Evolutionary conservation across 2,329 filamentous ascomycete species (phyloP).

Genomic region (Triangularia setosa): DNA sequence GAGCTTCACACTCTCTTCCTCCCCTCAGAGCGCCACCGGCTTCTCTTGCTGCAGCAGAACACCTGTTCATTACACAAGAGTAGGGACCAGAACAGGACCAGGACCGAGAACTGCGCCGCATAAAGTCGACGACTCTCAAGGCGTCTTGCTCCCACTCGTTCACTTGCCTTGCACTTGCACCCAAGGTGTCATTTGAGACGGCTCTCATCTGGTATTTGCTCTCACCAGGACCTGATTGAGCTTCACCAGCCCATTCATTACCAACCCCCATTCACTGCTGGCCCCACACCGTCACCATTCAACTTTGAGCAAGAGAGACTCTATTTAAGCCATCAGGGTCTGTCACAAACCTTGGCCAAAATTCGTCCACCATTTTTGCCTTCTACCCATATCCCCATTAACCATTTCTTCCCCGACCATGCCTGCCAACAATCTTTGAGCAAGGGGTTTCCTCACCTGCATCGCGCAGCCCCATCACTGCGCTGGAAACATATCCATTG

Average conservation of each 20-base stretch:
- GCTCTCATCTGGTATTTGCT: not conserved
- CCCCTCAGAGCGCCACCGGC: not conserved
- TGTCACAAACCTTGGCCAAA: slow-evolving; percentile 10
- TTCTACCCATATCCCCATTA: not conserved
- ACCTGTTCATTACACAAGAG: slow-evolving; percentile 11
- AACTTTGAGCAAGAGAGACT: slow-evolving; percentile 2
- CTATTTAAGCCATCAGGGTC: slow-evolving; percentile 13
- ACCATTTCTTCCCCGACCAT: slow-evolving; percentile 10
- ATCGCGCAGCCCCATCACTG: slow-evolving; percentile 8
- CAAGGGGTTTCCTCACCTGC: slow-evolving; percentile 8
- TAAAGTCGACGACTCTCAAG: not conserved
- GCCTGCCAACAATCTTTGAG: slow-evolving; percentile 8
- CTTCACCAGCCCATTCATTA: not conserved
- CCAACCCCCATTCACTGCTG: not conserved
- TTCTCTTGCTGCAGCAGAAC: not conserved
- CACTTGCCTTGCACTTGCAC: not conserved
- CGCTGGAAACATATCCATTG: not conserved
- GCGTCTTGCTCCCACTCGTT: not conserved
- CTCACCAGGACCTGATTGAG: not conserved
- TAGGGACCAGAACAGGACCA: not conserved
- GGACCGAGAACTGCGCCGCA: slow-evolving; percentile 4
- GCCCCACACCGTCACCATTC: not conserved
- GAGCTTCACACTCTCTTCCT: slow-evolving; percentile 9
- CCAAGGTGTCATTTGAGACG: not conserved
- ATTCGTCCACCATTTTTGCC: not conserved